Evolutionary conservation across 2,329 filamentous ascomycete genomes (phyloP).

Genomic region (Paraphoma sp.): DNA sequence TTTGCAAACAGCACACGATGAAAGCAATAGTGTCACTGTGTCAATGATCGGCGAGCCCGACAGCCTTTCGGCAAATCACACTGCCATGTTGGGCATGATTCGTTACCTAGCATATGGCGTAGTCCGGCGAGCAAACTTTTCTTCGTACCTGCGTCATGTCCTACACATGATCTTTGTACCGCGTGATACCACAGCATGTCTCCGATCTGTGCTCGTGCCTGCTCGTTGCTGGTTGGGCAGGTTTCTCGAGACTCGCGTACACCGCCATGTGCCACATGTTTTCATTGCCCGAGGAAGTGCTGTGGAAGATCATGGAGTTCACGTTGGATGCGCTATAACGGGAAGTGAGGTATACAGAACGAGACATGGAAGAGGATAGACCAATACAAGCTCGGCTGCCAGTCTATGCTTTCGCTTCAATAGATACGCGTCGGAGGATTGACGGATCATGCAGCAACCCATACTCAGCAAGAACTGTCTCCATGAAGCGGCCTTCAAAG

Average conservation of each 20-base stretch:
- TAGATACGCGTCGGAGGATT: too few relatives aligned
- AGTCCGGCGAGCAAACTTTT: slow-evolving; percentile 1
- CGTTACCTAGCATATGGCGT: neutral
- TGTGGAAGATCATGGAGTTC: neutral
- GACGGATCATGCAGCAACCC: too few relatives aligned
- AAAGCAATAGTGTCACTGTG: neutral
- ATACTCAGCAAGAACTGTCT: too few relatives aligned
- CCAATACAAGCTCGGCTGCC: too few relatives aligned
- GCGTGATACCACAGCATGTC: slow-evolving; percentile 5
- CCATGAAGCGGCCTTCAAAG: too few relatives aligned
- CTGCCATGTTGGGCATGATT: slow-evolving; percentile 1
- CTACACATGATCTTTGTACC: neutral
- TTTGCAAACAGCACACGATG: neutral
- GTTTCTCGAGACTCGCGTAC: neutral
- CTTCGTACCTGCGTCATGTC: slow-evolving; percentile 6
- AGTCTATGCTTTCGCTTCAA: too few relatives aligned
- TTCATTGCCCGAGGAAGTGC: neutral
- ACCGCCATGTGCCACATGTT: slow-evolving; percentile 6
- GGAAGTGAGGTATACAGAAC: neutral
- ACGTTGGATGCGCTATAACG: neutral
- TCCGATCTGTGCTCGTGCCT: neutral
- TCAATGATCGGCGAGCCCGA: neutral
- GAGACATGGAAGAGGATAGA: too few relatives aligned
- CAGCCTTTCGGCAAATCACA: neutral
- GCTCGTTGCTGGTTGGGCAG: neutral